Evolutionary conservation across 352 stramenopile genomes (phyloP).

Genomic region (Globisporangium echinulatum): DNA sequence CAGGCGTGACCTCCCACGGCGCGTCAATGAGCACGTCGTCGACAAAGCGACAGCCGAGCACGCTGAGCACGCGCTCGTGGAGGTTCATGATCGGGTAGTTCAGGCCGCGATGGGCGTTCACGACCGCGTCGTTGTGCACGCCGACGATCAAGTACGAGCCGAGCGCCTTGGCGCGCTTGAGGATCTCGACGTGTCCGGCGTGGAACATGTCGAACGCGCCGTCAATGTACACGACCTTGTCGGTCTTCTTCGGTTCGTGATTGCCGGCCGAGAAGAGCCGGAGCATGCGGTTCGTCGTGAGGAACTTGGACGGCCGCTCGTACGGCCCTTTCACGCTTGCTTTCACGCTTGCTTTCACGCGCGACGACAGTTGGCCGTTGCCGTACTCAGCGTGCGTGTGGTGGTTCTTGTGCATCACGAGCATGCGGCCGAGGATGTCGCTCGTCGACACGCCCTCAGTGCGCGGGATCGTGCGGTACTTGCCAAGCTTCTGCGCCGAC

Average conservation of each 20-base stretch:
- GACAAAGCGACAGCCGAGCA: slow-evolving; percentile 94
- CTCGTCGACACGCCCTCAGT: slow-evolving; percentile 97
- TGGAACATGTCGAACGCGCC: slow-evolving; percentile 99
- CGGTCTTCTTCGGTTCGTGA: slow-evolving; percentile 81
- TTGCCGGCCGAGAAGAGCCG: slow-evolving; percentile 88
- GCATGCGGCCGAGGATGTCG: slow-evolving; percentile 98
- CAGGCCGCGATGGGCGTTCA: slow-evolving; percentile 84
- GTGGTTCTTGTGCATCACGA: slow-evolving; percentile 94
- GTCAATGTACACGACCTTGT: slow-evolving; percentile 97
- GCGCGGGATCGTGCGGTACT: slow-evolving; percentile 95
- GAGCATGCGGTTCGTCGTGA: slow-evolving; percentile 95
- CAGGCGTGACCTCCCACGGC: slow-evolving; percentile 91
- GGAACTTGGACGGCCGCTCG: slow-evolving; percentile 89
- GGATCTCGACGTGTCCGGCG: slow-evolving; percentile 94
- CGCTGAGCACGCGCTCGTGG: slow-evolving; percentile 95
- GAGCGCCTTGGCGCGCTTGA: slow-evolving; percentile 90
- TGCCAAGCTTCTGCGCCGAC: slow-evolving; percentile 92
- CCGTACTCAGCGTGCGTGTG: slow-evolving; percentile 80
- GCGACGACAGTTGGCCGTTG: slow-evolving; percentile 74
- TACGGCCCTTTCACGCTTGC: slow-evolving; percentile 32
- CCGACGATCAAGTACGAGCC: slow-evolving; percentile 96
- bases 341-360: slow-evolving; percentile 44
- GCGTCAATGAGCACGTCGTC: slow-evolving; percentile 99
- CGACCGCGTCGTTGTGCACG: slow-evolving; percentile 93
- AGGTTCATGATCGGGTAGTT: slow-evolving; percentile 98